phyloP scores from a whole-genome alignment of 2,329 filamentous ascomycete species.

The Verticillium albo-atrum region DNA sequence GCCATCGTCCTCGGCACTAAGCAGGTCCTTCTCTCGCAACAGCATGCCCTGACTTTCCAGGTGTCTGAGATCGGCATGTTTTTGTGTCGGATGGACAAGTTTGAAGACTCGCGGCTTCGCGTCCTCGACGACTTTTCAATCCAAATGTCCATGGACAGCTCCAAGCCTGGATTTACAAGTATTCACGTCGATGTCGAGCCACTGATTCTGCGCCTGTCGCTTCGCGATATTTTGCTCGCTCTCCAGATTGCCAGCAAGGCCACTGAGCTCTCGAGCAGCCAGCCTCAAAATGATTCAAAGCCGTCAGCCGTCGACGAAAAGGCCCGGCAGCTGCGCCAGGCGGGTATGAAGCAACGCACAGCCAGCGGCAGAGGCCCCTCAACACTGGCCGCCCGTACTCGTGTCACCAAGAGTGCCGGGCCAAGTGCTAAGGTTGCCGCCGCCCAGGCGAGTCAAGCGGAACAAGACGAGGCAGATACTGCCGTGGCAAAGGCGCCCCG shows the following conservation, averaged over 20 bases:
- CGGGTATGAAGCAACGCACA: constrained; percentile 49
- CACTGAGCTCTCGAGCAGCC: constrained; percentile 73
- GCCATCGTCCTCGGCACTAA: constrained; percentile 94
- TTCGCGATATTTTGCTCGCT: constrained; percentile 90
- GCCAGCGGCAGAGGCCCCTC: constrained; percentile 53
- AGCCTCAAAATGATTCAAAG: constrained; percentile 38
- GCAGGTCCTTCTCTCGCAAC: constrained; percentile 86
- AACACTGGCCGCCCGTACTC: constrained; percentile 39
- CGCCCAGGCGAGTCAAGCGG: constrained; percentile 17
- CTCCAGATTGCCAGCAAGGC: constrained; percentile 90
- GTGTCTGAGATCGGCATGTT: constrained; percentile 97
- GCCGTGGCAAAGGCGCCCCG: constrained; percentile 11
- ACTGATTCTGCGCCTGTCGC: constrained; percentile 80
- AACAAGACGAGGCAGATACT: constrained; percentile 6
- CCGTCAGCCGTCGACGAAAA: constrained; percentile 45
- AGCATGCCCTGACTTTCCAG: constrained; percentile 90
- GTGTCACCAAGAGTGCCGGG: constrained; percentile 26
- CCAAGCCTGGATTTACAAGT: constrained; percentile 59
- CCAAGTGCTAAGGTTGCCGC: constrained; percentile 18
- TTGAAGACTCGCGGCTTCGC: constrained; percentile 82
- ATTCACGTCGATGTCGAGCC: constrained; percentile 89
- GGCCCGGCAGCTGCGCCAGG: constrained; percentile 46
- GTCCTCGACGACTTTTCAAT: constrained; percentile 97
- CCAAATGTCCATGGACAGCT: constrained; percentile 78
- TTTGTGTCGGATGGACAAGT: constrained; percentile 95